phyloP scores from a whole-genome alignment of 2,329 filamentous ascomycete genomes.

The Sordariomycetes sp. region DNA sequence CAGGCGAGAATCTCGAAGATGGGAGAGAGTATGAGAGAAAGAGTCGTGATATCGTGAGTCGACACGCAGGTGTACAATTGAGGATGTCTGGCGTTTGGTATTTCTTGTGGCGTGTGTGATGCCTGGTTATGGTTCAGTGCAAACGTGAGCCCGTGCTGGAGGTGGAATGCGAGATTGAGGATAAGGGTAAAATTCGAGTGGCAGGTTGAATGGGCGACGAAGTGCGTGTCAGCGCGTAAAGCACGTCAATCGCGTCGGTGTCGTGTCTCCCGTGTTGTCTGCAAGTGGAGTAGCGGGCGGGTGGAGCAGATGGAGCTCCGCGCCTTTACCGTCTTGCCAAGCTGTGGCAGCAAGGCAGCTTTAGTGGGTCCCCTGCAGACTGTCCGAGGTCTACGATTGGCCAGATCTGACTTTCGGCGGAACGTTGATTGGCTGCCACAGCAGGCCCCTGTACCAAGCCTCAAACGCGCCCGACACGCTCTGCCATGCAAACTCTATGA shows the following conservation, averaged over 20 bases:
- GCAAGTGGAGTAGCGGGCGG: neutral
- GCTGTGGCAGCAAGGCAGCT: neutral
- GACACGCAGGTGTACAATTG: neutral
- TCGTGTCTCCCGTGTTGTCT: neutral
- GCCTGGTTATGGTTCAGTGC: neutral
- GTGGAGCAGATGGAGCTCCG: neutral
- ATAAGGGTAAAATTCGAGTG: neutral
- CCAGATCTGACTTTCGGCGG: neutral
- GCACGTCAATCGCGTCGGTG: neutral
- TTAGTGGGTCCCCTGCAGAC: neutral
- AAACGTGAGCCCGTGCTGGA: neutral
- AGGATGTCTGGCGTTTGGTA: neutral
- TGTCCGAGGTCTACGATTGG: neutral
- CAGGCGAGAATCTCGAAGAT: neutral
- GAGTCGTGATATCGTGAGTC: neutral
- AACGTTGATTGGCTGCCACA: neutral
- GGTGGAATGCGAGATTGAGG: neutral
- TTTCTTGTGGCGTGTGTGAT: neutral
- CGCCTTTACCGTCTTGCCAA: neutral
- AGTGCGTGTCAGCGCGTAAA: slow-evolving; percentile 1
- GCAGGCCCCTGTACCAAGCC: neutral
- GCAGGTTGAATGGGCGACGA: slow-evolving; percentile 5
- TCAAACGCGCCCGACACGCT: slow-evolving; percentile 1
- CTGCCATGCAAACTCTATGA: neutral
- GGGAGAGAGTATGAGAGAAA: neutral